Evolutionary conservation across 2,329 filamentous ascomycete species (phyloP).

Genomic region (Helotiales sp.): DNA sequence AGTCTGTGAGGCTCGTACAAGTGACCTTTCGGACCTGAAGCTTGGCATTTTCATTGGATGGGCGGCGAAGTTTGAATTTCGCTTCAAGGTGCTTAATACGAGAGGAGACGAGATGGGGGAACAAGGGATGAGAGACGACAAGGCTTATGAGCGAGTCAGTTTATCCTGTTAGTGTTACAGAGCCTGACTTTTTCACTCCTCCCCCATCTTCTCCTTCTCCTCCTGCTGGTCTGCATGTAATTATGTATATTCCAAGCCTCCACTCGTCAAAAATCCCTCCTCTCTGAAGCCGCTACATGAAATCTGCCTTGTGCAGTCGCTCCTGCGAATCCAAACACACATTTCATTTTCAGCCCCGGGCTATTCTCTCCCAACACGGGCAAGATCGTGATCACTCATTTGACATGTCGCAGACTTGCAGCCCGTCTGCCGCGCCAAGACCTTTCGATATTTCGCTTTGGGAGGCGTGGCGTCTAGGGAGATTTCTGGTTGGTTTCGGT

Average conservation of each 20-base stretch:
- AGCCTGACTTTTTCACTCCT: neutral
- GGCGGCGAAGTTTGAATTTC: neutral
- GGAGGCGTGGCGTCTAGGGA: neutral
- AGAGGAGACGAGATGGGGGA: neutral
- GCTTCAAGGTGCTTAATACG: neutral
- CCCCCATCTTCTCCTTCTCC: too few relatives aligned
- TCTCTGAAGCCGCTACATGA: neutral
- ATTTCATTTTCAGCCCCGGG: neutral
- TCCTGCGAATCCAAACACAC: too few relatives aligned
- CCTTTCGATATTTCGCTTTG: neutral
- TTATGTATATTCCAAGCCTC: neutral
- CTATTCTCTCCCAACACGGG: neutral
- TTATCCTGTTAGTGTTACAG: neutral
- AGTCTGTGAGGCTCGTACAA: neutral
- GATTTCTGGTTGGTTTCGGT: neutral
- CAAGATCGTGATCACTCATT: neutral
- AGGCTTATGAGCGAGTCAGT: neutral
- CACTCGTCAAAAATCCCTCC: neutral
- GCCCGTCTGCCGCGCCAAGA: neutral
- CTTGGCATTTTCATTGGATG: neutral
- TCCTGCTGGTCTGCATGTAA: too few relatives aligned
- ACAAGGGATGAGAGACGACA: neutral
- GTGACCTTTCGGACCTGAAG: conserved; percentile 8
- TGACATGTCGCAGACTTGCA: neutral
- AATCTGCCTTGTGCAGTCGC: neutral